Evolutionary conservation across 495 filamentous ascomycete genomes (phyloP).

Genomic region (Cudoniella acicularis): DNA sequence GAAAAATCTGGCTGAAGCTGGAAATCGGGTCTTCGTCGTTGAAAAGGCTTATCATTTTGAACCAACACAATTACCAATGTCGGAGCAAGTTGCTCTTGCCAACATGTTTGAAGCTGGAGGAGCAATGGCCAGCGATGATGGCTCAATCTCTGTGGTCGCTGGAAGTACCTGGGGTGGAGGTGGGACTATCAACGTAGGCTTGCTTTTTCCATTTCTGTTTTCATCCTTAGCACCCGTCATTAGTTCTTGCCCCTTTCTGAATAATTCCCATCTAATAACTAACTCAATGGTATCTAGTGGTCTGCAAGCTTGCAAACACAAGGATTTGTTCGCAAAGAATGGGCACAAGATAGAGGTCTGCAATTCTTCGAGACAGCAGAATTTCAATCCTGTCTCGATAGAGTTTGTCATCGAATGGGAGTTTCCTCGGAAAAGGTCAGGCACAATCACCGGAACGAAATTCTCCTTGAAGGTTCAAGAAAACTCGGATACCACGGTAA

Average conservation of each 20-base stretch:
- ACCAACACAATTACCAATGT: constrained; percentile 70
- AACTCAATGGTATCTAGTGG: constrained; percentile 55
- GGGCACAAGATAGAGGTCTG: constrained; percentile 65
- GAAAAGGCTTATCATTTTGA: constrained; percentile 78
- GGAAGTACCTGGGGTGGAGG: constrained; percentile 83
- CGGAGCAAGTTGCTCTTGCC: constrained; percentile 44
- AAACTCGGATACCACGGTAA: constrained; percentile 72
- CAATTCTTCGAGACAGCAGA: constrained; percentile 72
- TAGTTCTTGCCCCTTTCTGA: too few species aligned
- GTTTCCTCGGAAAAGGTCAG: constrained; percentile 61
- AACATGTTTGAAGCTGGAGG: constrained; percentile 65
- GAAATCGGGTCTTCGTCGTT: constrained; percentile 71
- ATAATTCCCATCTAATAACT: too few species aligned
- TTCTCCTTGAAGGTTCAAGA: constrained; percentile 69
- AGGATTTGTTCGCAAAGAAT: constrained; percentile 75
- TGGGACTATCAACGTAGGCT: constrained; percentile 54
- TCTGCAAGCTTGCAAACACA: constrained; percentile 80
- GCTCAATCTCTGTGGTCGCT: constrained; percentile 55
- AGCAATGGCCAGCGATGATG: constrained; percentile 56
- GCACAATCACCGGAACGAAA: constrained; percentile 66
- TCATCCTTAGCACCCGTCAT: too few species aligned
- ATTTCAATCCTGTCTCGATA: constrained; percentile 74
- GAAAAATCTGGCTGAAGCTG: constrained; percentile 73
- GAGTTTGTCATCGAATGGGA: constrained; percentile 69
- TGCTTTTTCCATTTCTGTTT: too few species aligned